Evolutionary conservation across 1,284 basidiomycete species (phyloP), one percentile per base, ranked within the genome.

Genomic region (Tylopilus microsporus): DNA sequence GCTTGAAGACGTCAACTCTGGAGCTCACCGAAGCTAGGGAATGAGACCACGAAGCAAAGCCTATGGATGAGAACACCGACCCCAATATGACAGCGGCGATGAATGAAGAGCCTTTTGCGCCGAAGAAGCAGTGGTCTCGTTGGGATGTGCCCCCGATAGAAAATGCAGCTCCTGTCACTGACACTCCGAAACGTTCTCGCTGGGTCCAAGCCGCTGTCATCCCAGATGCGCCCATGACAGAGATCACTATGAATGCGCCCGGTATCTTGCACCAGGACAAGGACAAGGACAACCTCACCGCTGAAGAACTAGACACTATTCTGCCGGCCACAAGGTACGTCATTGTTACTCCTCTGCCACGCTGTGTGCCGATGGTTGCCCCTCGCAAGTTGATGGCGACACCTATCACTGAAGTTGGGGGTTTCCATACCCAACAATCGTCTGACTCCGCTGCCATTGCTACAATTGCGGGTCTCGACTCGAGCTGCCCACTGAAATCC

Each of bases 401-500:
- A 2, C 84, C 88, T 32, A 78, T 89, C 54, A 85, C 84, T 36
- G 85, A 89, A 63, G 77, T 83, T 45, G 85, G 86, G 58, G 96
- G 96, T 45, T 99, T 99, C 79, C 94, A 96, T 68, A 97, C 98
- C 66, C 93, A 96, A 75, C 94, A 98, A 63, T 88, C 95, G 61
- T 90, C 91, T 7, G 91, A 94, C 65, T 91, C 94, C 4, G 89
- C 91, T 7, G 87, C 89, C 12, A 82, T 85, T 0, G 88, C 93
- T 0, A 90, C 91, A 1, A 94, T 94, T 0, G 91, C 92, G 0
- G 92, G 94, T 60, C 91, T 98, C 46, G 90, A 16, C 92, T 94
- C 5, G 94, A 97, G 63, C 78, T 99, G 32, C 95, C 96, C n/a
- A 99, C 96, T 2, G 96, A 99, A 73, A 98, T 99, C 65, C 95